Evolutionary conservation across 345 rosid species (phyloP).

Genomic region (Eucalyptus paniculata): DNA sequence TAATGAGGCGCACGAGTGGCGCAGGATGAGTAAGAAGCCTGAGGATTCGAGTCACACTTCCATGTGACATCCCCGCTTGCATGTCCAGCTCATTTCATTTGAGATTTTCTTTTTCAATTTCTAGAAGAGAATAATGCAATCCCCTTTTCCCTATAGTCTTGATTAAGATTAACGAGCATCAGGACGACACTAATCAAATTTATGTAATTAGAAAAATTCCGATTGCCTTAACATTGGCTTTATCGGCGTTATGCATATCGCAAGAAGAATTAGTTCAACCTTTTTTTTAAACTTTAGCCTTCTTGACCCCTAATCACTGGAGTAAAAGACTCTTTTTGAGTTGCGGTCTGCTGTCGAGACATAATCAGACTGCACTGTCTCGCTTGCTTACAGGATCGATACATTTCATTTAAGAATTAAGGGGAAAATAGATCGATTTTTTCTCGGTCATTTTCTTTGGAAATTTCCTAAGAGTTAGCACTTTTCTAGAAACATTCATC

Average conservation of each 20-base stretch:
- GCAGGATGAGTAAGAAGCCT: neutral
- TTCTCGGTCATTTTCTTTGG: neutral
- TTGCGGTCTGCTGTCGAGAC: neutral
- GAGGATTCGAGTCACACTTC: neutral
- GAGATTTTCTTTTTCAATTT: neutral
- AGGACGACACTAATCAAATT: neutral
- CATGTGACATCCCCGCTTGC: neutral
- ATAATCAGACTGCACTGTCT: neutral
- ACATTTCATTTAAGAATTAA: neutral
- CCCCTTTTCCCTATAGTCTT: neutral
- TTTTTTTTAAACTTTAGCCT: neutral
- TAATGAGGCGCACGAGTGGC: slow-evolving; percentile 53
- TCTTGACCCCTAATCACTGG: neutral
- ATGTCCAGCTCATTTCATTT: neutral
- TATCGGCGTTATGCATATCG: neutral
- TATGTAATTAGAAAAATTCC: neutral
- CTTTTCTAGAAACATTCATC: neutral
- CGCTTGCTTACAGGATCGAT: neutral
- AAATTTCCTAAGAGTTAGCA: neutral
- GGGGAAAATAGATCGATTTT: neutral
- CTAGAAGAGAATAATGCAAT: neutral
- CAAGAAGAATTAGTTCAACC: neutral
- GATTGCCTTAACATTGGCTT: neutral
- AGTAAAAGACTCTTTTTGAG: neutral
- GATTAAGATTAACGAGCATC: neutral